These are phyloP conservation scores for Penicillium soppii DNA, from an alignment of 495 filamentous ascomycete genomes.

Conservation along the genomic window DNA sequence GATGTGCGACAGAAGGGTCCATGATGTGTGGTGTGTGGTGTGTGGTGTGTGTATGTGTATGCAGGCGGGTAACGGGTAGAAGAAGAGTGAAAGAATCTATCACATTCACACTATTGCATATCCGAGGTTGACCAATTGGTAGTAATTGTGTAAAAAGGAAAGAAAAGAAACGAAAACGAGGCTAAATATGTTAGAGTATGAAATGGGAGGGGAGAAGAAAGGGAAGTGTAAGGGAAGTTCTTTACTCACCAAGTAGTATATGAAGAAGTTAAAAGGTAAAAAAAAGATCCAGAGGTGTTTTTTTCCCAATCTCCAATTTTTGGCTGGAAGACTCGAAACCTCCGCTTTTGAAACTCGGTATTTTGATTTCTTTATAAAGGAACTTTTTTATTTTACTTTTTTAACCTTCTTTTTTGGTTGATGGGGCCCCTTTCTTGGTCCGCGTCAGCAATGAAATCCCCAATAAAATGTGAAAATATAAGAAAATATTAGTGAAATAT, in stretches of 20 bases:
- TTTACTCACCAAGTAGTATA: constrained; percentile 33
- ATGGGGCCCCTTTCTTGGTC: neutral
- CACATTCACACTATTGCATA: constrained; percentile 28
- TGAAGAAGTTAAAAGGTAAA: neutral
- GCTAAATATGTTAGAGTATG: neutral
- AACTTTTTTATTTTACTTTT: constrained; percentile 1
- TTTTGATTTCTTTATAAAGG: constrained; percentile 3
- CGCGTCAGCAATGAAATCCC: neutral
- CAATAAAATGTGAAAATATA: neutral
- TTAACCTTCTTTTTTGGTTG: neutral
- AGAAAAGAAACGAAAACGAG: neutral
- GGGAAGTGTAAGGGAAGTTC: no score
- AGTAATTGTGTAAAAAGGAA: no score
- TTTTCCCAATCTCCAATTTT: neutral
- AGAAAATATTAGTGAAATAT: neutral
- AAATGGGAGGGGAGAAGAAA: no score
- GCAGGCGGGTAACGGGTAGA: neutral
- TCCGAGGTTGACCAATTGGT: no score
- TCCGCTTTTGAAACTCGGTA: constrained; percentile 3
- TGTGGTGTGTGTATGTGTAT: no score
- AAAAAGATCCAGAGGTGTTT: constrained; percentile 1
- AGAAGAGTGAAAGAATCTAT: constrained; percentile 9
- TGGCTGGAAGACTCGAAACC: constrained; percentile 11
- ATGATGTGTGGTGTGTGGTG: constrained; percentile 33
- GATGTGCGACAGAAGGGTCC: constrained; percentile 41